Evolutionary conservation across 2,329 filamentous ascomycete genomes (phyloP).

Genomic region (Calonectria fujianensis): DNA sequence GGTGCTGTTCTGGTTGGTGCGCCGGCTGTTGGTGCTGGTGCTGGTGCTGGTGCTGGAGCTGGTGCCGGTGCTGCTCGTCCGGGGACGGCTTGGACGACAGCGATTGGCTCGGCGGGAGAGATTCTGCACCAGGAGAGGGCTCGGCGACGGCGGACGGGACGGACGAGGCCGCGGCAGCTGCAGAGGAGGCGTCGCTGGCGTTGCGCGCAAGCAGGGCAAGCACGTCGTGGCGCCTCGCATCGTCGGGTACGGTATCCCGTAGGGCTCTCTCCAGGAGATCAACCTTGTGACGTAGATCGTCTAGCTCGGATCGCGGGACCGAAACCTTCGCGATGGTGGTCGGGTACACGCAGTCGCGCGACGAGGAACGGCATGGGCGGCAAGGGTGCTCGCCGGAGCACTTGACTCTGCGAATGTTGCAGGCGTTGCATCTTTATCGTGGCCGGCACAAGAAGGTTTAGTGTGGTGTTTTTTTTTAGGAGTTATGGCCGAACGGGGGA

Average conservation of each 20-base stretch:
- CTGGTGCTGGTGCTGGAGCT: conserved; percentile 13
- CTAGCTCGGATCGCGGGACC: conserved; percentile 64
- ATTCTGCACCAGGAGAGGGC: conserved; percentile 1
- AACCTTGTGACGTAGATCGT: conserved; percentile 63
- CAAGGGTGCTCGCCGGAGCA: conserved; percentile 72
- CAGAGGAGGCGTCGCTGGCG: conserved; percentile 42
- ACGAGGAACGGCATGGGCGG: conserved; percentile 64
- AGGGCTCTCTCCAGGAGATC: conserved; percentile 64
- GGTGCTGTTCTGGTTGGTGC: conserved; percentile 24
- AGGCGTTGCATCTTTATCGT: conserved; percentile 68
- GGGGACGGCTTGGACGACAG: conserved; percentile 8
- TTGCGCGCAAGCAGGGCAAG: conserved; percentile 53
- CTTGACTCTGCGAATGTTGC: conserved; percentile 71
- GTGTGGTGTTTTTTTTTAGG: conserved; percentile 2
- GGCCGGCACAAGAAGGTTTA: conserved; percentile 1
- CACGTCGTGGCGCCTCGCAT: conserved; percentile 58
- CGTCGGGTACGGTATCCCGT: conserved; percentile 61
- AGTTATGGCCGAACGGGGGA: not conserved
- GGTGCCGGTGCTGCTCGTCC: not conserved
- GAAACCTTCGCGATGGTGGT: conserved; percentile 65
- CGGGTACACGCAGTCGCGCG: conserved; percentile 70
- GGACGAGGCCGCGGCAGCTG: conserved; percentile 33
- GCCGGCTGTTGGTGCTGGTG: conserved; percentile 31
- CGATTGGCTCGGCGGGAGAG: conserved; percentile 17
- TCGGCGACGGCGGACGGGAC: conserved; percentile 7